Evolutionary conservation across 2,329 filamentous ascomycete genomes (phyloP), one percentile per base, ranked within the genome.

Genomic region (Cadophora sp.): DNA sequence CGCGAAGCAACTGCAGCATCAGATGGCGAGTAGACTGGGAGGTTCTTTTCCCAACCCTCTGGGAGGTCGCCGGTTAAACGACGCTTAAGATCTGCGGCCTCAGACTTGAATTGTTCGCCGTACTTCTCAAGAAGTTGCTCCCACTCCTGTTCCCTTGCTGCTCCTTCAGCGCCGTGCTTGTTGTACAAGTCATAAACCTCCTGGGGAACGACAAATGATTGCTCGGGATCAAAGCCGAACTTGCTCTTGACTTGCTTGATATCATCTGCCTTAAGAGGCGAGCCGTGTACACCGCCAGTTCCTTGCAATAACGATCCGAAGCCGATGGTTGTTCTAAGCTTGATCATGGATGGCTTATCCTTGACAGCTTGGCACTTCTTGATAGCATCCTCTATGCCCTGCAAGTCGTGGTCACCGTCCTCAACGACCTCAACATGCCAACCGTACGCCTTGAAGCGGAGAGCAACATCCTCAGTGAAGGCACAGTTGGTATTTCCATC

Each of bases 331-430:
- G 96, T 99, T 80, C 90, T 94, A 77, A 99, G 89, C 87, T 97
- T 94, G 87, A 99, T 97, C 78, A 99, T 85, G 70, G 94, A 92
- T 73, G 96, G 96, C 91, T 98, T 99, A 87, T 98, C 89, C 82
- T 89, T 98, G 83, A 97, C 92, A 74, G 90, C 85, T 86, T 95
- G 90, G 81, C 90, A 92, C 84, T 92, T 88, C 82, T 90, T 88
- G 81, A 99, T 92, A 76, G 96, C 96, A 71, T 87, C 89, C 85
- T 97, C 94, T 70, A 99, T 98, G 79, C 82, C 89, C 74, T 90
- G 91, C 67, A 97, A 89, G 83, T 98, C 93, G 80, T 88, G 82
- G 86, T 99, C 92, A 82, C 96, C 96, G 77, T 98, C 89, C 77
- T 90, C 85, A 80, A 99, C 94, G 80, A 87, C 86, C 79, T 92